Conservation (phyloP, 805 yeast species). For the Metschnikowia picachoensis region DNA sequence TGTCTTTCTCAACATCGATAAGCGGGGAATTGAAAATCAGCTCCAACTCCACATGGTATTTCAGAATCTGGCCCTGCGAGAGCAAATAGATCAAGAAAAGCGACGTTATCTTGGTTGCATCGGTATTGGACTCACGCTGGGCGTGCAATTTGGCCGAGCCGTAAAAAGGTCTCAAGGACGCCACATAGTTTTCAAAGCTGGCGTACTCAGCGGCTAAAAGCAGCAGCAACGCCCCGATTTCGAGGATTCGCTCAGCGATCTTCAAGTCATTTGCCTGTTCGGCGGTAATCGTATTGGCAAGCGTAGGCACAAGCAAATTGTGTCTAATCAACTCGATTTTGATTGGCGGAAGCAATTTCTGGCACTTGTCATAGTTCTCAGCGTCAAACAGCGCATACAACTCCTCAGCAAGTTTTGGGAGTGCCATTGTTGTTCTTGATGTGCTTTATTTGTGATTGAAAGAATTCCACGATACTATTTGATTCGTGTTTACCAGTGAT, state of each 20-base stretch:
- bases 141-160: conserved; percentile 41
- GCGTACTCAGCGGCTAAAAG: conserved; percentile 59
- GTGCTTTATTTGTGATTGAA: background rate
- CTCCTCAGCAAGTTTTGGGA: conserved; percentile 67
- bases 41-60: conserved; percentile 89
- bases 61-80: conserved; percentile 79
- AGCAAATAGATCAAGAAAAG: conserved; percentile 72
- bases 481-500: too few species aligned
- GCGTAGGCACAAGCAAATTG: conserved; percentile 66
- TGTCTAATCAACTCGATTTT: conserved; percentile 77
- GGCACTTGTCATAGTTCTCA: conserved; percentile 60
- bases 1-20: conserved; percentile 59
- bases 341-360: conserved; percentile 60
- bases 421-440: conserved; percentile 39
- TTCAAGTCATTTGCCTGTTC: conserved; percentile 60
- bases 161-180: conserved; percentile 78
- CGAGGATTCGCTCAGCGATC: conserved; percentile 78
- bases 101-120: conserved; percentile 61
- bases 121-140: conserved; percentile 29
- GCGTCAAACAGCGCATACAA: conserved; percentile 61
- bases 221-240: conserved; percentile 80
- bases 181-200: conserved; percentile 67
- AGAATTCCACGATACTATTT: too few species aligned
- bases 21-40: conserved; percentile 50
- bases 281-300: conserved; percentile 30